phyloP scores from a whole-genome alignment of 352 stramenopile genomes.

The Globisporangium spinosum region DNA sequence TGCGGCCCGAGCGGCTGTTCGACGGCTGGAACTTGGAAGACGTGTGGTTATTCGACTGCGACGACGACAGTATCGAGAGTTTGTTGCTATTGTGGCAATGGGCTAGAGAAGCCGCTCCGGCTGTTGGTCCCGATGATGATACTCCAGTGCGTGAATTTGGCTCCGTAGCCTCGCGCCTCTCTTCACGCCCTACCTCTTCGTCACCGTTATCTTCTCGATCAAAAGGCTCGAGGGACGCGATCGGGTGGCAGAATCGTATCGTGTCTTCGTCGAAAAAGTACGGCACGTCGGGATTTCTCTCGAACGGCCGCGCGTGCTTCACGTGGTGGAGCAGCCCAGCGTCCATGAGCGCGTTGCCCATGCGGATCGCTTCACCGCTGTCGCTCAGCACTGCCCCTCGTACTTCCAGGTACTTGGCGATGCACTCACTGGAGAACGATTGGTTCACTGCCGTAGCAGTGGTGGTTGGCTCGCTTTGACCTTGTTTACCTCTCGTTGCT shows the following conservation, averaged over 20 bases:
- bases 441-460: not conserved
- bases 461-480: not conserved
- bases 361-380: conserved; percentile 30
- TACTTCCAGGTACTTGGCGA: conserved; percentile 34
- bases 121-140: not conserved
- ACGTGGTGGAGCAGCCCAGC: conserved; percentile 54
- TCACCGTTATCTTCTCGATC: not conserved
- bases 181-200: not conserved
- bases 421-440: conserved; percentile 26
- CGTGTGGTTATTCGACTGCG: not conserved
- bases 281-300: conserved; percentile 18
- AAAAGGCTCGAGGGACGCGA: conserved; percentile 18
- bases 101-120: not conserved
- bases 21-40: conserved; percentile 8
- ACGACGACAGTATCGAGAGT: conserved; percentile 6
- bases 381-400: conserved; percentile 12
- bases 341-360: conserved; percentile 64
- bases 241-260: conserved; percentile 23
- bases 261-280: conserved; percentile 55
- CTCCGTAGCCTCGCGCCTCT: not conserved
- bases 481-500: not conserved
- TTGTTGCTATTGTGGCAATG: not conserved
- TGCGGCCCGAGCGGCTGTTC: conserved; percentile 11
- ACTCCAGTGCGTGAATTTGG: not conserved
- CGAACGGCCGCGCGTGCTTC: conserved; percentile 35